A percentile compares a stretch with the other conserved stretches of the same genome.
Conservation (phyloP, 2,329 filamentous ascomycete genomes). For the Colletotrichum acutatum region DNA sequence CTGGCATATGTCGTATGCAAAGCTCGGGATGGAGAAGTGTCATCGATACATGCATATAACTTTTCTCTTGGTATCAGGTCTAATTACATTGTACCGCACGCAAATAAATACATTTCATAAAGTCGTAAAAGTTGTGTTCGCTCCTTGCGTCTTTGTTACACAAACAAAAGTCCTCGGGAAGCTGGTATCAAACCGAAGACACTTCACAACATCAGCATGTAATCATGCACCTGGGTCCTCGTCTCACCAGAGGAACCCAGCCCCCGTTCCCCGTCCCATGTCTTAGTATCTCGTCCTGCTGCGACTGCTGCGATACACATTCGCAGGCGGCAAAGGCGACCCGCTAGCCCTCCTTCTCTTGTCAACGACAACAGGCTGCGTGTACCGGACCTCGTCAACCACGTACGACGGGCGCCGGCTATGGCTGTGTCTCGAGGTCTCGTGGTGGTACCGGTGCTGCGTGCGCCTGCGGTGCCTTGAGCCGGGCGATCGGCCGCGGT, state of each 20-base stretch:
- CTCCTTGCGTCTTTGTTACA: not conserved
- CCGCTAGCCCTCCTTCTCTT: constrained; percentile 28
- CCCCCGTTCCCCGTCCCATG: no score
- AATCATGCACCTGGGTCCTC: not conserved
- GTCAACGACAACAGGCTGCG: constrained; percentile 24
- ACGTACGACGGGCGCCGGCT: constrained; percentile 18
- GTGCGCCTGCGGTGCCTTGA: constrained; percentile 21
- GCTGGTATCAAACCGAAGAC: not conserved
- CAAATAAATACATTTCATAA: not conserved
- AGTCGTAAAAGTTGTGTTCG: not conserved
- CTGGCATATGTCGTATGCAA: not conserved
- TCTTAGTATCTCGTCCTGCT: constrained; percentile 29
- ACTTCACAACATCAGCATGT: not conserved
- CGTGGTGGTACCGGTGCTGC: constrained; percentile 26
- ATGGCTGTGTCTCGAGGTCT: constrained; percentile 15
- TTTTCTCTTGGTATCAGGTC: not conserved
- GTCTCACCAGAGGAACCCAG: not conserved
- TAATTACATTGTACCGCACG: not conserved
- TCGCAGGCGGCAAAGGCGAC: constrained; percentile 19
- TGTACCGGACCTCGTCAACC: constrained; percentile 31
- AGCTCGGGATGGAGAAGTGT: not conserved
- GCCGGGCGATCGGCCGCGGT: constrained; percentile 26
- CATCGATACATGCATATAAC: not conserved
- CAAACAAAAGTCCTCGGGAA: not conserved
- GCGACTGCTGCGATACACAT: constrained; percentile 21